Conservation (phyloP, 257 asterid genomes). For the Eustoma russellianum region DNA sequence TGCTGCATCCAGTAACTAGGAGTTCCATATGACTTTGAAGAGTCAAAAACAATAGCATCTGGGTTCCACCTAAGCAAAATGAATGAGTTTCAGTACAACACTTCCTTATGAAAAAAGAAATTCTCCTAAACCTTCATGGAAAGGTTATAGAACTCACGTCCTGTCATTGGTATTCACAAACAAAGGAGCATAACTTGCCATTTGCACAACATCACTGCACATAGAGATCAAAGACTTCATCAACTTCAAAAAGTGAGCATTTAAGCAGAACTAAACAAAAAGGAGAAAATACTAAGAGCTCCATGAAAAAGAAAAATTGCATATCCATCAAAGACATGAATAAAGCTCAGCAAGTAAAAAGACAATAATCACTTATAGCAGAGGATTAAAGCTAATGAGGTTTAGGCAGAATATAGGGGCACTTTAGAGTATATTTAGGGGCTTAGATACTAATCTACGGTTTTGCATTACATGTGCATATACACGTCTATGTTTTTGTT, state of each 20-base stretch:
- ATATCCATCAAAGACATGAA: no score
- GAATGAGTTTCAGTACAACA: slow-evolving; percentile 1
- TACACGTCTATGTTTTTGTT: no score
- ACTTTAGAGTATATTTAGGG: no score
- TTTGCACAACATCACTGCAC: slow-evolving; percentile 64
- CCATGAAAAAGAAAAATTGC: no score
- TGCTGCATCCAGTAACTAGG: slow-evolving; percentile 99
- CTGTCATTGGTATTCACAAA: slow-evolving; percentile 69
- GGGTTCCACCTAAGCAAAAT: slow-evolving; percentile 62
- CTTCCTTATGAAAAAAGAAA: not conserved
- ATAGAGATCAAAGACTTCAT: slow-evolving; percentile 7
- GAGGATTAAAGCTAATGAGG: no score
- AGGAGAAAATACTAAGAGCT: no score
- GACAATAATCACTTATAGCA: no score
- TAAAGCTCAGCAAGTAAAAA: no score
- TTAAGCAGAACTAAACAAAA: not conserved
- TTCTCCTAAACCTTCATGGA: not conserved
- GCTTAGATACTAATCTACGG: no score
- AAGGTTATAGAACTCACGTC: slow-evolving; percentile 31
- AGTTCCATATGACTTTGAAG: slow-evolving; percentile 65
- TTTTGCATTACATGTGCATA: no score
- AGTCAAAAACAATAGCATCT: slow-evolving; percentile 87
- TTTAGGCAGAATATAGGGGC: no score
- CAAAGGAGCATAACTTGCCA: slow-evolving; percentile 95
- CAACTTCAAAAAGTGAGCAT: not conserved